Conservation (phyloP, 176 grass and related monocot genomes). For the Juncus effusus region DNA sequence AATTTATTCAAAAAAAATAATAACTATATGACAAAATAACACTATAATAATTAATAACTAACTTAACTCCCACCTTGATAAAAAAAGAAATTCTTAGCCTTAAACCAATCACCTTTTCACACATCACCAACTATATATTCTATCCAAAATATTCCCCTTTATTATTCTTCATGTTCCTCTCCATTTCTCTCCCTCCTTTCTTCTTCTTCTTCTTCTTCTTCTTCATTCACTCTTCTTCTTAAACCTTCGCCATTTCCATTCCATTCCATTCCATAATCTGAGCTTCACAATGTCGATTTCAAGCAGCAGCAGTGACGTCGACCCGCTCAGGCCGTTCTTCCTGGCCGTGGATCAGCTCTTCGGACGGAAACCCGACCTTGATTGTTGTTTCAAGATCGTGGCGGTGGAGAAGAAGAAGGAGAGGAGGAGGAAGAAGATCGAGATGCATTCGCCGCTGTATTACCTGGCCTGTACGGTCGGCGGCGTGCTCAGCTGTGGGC, state of each 20-base stretch:
- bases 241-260: neutral
- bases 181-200: neutral
- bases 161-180: neutral
- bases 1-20: too few relatives aligned
- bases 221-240: too few relatives aligned
- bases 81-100: too few relatives aligned
- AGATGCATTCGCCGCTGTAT: conserved; percentile 62
- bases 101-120: too few relatives aligned
- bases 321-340: conserved; percentile 17
- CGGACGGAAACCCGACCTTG: neutral
- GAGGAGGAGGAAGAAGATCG: conserved; percentile 21
- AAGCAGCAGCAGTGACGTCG: neutral
- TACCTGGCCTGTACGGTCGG: conserved; percentile 57
- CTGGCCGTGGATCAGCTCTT: conserved; percentile 7
- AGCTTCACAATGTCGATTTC: neutral
- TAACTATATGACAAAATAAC: too few relatives aligned
- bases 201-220: neutral
- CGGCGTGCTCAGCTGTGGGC: conserved; percentile 52
- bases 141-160: too few relatives aligned
- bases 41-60: too few relatives aligned
- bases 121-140: too few relatives aligned
- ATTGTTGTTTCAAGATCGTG: neutral
- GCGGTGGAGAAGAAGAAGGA: neutral
- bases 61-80: too few relatives aligned
- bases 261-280: neutral